Percentiles rank a stretch among this genome's conserved stretches.
These are phyloP conservation scores for Mychonastes homosphaera DNA, from an alignment of 139 green algal genomes.

Conservation along the genomic window DNA sequence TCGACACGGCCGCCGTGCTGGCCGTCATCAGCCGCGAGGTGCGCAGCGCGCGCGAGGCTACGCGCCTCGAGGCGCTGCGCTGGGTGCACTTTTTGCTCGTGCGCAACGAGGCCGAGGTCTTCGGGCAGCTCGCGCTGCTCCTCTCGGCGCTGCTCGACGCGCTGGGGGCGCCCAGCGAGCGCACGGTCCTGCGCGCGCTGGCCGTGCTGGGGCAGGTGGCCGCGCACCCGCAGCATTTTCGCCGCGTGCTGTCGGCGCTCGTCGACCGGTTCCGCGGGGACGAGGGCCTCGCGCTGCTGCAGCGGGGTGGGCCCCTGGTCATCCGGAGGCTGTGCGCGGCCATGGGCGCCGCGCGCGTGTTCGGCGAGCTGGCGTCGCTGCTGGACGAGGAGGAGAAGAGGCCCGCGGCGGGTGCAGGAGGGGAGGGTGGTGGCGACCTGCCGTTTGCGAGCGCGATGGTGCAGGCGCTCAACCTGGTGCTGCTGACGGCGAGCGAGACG, in stretches of 20 bases:
- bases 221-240: conserved; percentile 41
- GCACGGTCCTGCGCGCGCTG: conserved; percentile 47
- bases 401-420: too few species aligned
- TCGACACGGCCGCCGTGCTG: conserved; percentile 42
- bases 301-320: conserved; percentile 53
- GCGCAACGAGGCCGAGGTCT: conserved; percentile 31
- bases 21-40: conserved; percentile 39
- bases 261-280: conserved; percentile 50
- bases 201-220: conserved; percentile 49
- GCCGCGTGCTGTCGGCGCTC: conserved; percentile 40
- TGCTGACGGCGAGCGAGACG: conserved; percentile 81
- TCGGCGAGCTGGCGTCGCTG: conserved; percentile 47
- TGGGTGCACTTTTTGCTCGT: conserved; percentile 49
- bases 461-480: conserved; percentile 81
- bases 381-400: conserved; percentile 58
- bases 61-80: conserved; percentile 67
- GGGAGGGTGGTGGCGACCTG: too few species aligned
- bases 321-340: conserved; percentile 50
- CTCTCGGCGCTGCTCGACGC: conserved; percentile 57
- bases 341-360: conserved; percentile 47
- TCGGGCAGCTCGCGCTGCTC: conserved; percentile 45
- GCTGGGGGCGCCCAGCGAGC: conserved; percentile 35
- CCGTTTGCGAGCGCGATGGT: conserved; percentile 69
- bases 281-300: conserved; percentile 35
- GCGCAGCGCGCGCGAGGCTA: conserved; percentile 47